These are phyloP conservation scores for Venturia nashicola DNA, from an alignment of 2,329 filamentous ascomycete species.

Conservation along the genomic window DNA sequence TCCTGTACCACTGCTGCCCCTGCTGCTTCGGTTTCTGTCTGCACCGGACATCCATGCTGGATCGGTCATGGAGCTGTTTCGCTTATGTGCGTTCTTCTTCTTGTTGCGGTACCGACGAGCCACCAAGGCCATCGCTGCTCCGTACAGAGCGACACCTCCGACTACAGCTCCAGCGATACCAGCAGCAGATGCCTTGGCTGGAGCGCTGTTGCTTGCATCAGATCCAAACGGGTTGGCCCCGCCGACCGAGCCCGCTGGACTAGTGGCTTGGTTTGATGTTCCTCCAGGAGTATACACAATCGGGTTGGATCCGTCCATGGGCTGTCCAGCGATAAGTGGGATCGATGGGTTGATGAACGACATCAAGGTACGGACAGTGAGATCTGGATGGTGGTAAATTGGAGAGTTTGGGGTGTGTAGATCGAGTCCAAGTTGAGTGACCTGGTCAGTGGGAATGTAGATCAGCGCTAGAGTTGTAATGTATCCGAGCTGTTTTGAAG, in stretches of 20 bases:
- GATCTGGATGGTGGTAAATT: slow-evolving; percentile 59
- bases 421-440: slow-evolving; percentile 50
- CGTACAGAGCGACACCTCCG: slow-evolving; percentile 72
- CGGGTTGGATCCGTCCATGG: slow-evolving; percentile 26
- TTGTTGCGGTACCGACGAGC: slow-evolving; percentile 74
- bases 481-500: slow-evolving; percentile 54
- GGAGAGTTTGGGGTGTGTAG: slow-evolving; percentile 59
- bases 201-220: slow-evolving; percentile 40
- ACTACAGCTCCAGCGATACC: slow-evolving; percentile 67
- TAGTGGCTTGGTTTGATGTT: slow-evolving; percentile 9
- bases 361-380: slow-evolving; percentile 61
- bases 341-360: slow-evolving; percentile 75
- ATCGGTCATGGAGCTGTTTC: slow-evolving; percentile 58
- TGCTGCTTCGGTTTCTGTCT: slow-evolving; percentile 30
- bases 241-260: slow-evolving; percentile 16
- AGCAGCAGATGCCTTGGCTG: slow-evolving; percentile 50
- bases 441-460: slow-evolving; percentile 32
- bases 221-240: slow-evolving; percentile 38
- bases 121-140: slow-evolving; percentile 87
- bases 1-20: slow-evolving; percentile 45
- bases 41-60: slow-evolving; percentile 53
- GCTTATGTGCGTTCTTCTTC: slow-evolving; percentile 62
- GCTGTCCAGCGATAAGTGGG: slow-evolving; percentile 46
- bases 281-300: slow-evolving; percentile 29
- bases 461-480: slow-evolving; percentile 62